Base-by-base conservation (phyloP, 129 eudicot species). In the Mikania micrantha region DNA sequence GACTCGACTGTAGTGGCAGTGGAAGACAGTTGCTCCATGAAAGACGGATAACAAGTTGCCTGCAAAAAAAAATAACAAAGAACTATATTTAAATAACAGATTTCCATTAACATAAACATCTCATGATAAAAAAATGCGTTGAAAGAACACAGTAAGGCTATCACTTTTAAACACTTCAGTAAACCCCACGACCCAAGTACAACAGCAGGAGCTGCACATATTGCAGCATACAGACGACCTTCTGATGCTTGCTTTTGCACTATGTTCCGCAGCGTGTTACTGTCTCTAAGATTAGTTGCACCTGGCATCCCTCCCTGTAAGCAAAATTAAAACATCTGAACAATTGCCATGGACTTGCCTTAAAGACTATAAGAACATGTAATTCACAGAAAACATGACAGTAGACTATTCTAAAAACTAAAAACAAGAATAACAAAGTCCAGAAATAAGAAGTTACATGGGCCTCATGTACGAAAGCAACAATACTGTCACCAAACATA, bases 151-250 rank as follows among this genome's bases (percentile, higher is more conserved):
- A 5, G 22, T 41, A 44, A 64, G 38, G 0, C 40, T 9, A 21
- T 76, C 72, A 94, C 99, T 67, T 94, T 89, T 56, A 78, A 56
- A 25, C 97, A 97, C 74, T 90, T 85, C 60, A 94, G 78, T 79
- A 94, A 69, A 41, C 93, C 99, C 99, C 99, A 94, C 28, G 99
- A 81, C 25, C 88, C 99, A 53, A 94, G 90, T 45, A 90, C 97
- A 74, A 94, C 99, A 67, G 97, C 97, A 45, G 99, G 99, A 74
- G 97, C 71, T 36, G 99, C 99, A 87, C 99, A 94, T 71, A 94
- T 80, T 69, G 99, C 99, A 62, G 97, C 97, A 76, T 83, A 83
- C 35, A 84, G 78, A 4, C 90, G 85, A 50, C 89, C 99, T 64
- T 94, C 90, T 9, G 87, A 79, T 50, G 95, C 96, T 79, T 94